These are phyloP conservation scores for Raphanus hybrid DNA, from an alignment of 441 rosid genomes.

Conservation along the genomic window DNA sequence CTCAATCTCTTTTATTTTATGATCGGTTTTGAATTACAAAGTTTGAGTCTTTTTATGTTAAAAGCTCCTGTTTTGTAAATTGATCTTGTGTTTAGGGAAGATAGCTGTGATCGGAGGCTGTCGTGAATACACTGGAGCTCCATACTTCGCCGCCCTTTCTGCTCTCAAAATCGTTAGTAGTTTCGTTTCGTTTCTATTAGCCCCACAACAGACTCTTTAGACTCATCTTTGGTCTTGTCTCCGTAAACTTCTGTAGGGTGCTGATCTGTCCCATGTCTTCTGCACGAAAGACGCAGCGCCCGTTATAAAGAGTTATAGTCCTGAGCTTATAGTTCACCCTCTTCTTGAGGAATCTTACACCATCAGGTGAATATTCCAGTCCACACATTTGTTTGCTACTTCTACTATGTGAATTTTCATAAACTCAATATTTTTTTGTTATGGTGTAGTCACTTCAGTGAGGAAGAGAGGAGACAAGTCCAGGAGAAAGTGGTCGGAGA, in stretches of 20 bases:
- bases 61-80: too few species aligned
- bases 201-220: background rate
- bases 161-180: background rate
- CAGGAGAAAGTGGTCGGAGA: conserved; percentile 68
- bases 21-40: too few species aligned
- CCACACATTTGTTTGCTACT: too few species aligned
- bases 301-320: background rate
- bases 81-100: background rate
- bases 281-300: background rate
- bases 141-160: background rate
- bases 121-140: background rate
- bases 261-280: background rate
- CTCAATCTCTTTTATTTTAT: too few species aligned
- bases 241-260: background rate
- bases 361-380: background rate
- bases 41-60: too few species aligned
- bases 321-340: conserved; percentile 1
- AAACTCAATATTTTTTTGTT: too few species aligned
- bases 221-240: background rate
- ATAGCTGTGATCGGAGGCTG: background rate
- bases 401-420: background rate
- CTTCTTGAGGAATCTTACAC: background rate
- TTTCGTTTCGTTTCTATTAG: background rate
- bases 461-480: conserved; percentile 53
- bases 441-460: conserved; percentile 49